A percentile compares a stretch with the other conserved stretches of the same genome.
Conservation (phyloP, 306 rosid genomes). For the Astragalus membranaceus region DNA sequence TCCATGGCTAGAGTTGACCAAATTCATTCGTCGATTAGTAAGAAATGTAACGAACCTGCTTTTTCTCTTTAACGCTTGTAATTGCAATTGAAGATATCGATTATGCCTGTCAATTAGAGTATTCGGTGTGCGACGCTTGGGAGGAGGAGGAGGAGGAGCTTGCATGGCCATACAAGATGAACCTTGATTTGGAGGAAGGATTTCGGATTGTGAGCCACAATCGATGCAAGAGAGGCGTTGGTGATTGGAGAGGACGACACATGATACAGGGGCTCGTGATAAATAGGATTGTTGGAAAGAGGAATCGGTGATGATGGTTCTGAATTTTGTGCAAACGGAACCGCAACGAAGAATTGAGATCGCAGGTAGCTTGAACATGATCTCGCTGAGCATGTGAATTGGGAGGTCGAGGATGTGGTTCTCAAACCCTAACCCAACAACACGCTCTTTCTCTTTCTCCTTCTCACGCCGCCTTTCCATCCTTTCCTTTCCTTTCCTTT, state of each 20-base stretch:
- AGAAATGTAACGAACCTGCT: background rate
- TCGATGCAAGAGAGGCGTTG: background rate
- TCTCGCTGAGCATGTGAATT: conserved; percentile 6
- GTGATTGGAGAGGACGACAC: background rate
- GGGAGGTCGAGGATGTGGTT: background rate
- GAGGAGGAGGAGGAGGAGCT: background rate
- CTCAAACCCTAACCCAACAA: background rate
- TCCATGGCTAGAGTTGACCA: conserved; percentile 29
- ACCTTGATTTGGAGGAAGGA: background rate
- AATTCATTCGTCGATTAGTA: background rate
- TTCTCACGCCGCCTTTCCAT: background rate
- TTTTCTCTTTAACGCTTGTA: background rate
- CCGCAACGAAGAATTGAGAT: background rate
- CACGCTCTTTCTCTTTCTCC: no score
- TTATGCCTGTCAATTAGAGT: no score
- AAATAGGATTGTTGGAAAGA: background rate
- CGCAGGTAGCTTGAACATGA: conserved; percentile 3
- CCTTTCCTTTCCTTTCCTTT: no score
- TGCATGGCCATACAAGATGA: conserved; percentile 6
- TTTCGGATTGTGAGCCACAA: no score
- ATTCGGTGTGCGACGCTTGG: background rate
- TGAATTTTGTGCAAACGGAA: conserved; percentile 8
- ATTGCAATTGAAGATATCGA: background rate
- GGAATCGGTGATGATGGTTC: background rate
- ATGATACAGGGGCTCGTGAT: conserved; percentile 9